Conservation (phyloP, 2,329 filamentous ascomycete species). For the Remersonia thermophila region DNA sequence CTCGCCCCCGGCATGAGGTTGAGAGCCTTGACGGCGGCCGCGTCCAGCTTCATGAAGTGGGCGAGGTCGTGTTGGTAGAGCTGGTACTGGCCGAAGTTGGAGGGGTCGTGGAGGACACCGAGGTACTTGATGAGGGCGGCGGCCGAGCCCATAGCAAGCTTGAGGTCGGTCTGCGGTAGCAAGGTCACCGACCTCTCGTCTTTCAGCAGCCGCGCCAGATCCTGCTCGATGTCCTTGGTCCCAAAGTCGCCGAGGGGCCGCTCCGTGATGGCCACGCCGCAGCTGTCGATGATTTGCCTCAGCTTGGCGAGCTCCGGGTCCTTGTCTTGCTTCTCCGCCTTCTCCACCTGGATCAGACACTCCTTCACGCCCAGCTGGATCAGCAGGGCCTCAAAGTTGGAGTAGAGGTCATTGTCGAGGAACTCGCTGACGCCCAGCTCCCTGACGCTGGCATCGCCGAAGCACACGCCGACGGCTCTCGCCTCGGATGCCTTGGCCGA, state of each 20-base stretch:
- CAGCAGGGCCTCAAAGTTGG: conserved; percentile 90
- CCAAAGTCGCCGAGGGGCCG: conserved; percentile 66
- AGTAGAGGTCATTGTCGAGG: conserved; percentile 96
- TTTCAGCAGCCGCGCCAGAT: conserved; percentile 74
- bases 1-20: conserved; percentile 94
- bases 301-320: conserved; percentile 83
- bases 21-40: conserved; percentile 81
- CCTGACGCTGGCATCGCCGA: conserved; percentile 90
- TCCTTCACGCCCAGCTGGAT: conserved; percentile 95
- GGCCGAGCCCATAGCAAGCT: conserved; percentile 90
- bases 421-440: conserved; percentile 97
- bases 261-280: conserved; percentile 81
- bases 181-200: conserved; percentile 68
- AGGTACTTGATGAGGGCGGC: conserved; percentile 92
- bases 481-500: conserved; percentile 77
- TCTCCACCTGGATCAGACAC: conserved; percentile 73
- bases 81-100: conserved; percentile 94
- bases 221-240: conserved; percentile 88
- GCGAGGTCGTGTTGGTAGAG: conserved; percentile 94
- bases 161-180: conserved; percentile 81
- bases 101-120: conserved; percentile 74
- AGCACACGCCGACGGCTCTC: conserved; percentile 84
- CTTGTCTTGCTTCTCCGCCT: conserved; percentile 70
- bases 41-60: conserved; percentile 97
- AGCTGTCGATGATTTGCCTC: conserved; percentile 79